These are phyloP conservation scores for Komagataella phaffii DNA, from an alignment of 805 yeast genomes.

Conservation along the genomic window DNA sequence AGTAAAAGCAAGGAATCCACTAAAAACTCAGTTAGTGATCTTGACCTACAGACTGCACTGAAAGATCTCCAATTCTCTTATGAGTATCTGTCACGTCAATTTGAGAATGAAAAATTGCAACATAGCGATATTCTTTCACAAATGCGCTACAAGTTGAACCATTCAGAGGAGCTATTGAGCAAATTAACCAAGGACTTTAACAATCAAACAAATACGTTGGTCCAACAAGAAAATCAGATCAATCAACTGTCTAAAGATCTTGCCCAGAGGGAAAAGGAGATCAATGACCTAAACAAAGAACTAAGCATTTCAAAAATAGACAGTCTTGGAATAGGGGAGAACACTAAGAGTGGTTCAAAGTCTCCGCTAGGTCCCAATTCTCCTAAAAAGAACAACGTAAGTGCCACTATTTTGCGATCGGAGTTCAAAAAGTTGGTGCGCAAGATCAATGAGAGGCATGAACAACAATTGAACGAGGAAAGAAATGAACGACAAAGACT, in stretches of 20 bases:
- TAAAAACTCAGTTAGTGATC: background rate
- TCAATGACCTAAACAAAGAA: constrained; percentile 28
- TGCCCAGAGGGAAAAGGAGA: constrained; percentile 24
- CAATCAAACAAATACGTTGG: constrained; percentile 20
- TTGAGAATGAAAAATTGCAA: constrained; percentile 48
- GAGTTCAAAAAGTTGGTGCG: constrained; percentile 57
- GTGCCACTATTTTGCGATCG: constrained; percentile 43
- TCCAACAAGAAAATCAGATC: constrained; percentile 21
- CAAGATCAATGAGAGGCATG: constrained; percentile 49
- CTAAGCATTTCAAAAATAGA: constrained; percentile 30
- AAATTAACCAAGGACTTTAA: constrained; percentile 22
- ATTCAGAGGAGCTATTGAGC: constrained; percentile 37
- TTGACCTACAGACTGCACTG: constrained; percentile 29
- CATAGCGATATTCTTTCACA: constrained; percentile 39
- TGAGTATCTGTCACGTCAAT: constrained; percentile 53
- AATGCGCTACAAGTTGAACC: constrained; percentile 33
- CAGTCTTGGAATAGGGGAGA: constrained; percentile 21
- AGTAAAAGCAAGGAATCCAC: background rate
- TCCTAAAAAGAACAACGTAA: constrained; percentile 16
- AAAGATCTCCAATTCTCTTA: constrained; percentile 62
- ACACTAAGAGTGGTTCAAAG: constrained; percentile 7
- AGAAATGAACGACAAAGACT: constrained; percentile 34
- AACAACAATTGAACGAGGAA: constrained; percentile 43
- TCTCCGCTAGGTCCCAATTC: constrained; percentile 7
- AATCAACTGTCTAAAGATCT: constrained; percentile 16